Evolutionary conservation across 2,329 filamentous ascomycete species (phyloP), one percentile per base, ranked within the genome.

Genomic region (Cadophora malorum): DNA sequence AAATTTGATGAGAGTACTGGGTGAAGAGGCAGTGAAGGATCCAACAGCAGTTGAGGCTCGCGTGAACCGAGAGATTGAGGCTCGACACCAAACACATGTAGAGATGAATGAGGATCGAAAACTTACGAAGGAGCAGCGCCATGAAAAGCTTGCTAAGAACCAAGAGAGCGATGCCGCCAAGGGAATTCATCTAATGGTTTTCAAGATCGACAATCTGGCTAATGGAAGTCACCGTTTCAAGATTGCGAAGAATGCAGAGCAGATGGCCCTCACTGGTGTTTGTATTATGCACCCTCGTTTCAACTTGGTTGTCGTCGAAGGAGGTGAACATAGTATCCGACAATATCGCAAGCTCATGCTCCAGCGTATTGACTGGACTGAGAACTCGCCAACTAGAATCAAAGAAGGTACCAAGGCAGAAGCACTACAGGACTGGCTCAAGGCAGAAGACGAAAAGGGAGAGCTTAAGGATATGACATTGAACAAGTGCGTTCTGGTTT

Each of bases 1-100:
- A 67, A 99, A 99, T 79, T 87, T 99, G 77, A 99, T 99, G 96
- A 91, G 94, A 67, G 96, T 99, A 35, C 85, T 97, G 66, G 96
- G 96, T 70, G 93, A 97, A 68, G 78, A 78, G 67, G 90, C 90
- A 21, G 95, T 99, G 73, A 96, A 97, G 77, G 96, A 99, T 80
- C 96, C 96, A 7, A 99, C 96, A 0, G 96, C 96, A 4, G 96
- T 99, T 56, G 96, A 99, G 81, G 93, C 94, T 62, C 90, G 93
- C 28, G 96, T 99, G 63, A 97, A 96, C 79, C 87, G 90, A 64
- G 94, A 99, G 79, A 97, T 99, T 72, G 91, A 91, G 33, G 94
- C 96, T 70, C 92, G 96, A 52, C 89, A 91, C 67, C 85, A 91
- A 68, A 87, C 90, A 72, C 96, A 99, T 79, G 83, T 95, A 68